Evolutionary conservation across 306 rosid genomes (phyloP).

Genomic region (Crataegus laevigata): DNA sequence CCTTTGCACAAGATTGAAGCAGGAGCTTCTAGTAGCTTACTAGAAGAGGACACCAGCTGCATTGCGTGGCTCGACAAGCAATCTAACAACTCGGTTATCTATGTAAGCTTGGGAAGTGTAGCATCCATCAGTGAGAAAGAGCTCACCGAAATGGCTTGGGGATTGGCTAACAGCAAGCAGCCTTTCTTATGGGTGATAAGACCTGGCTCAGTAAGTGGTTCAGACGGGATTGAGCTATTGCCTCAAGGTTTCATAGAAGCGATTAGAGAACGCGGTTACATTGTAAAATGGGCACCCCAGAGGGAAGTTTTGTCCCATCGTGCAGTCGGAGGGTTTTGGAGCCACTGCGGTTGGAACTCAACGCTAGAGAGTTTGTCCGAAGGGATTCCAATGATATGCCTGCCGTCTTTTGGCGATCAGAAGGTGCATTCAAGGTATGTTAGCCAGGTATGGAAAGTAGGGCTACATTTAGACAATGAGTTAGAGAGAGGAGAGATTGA

Average conservation of each 20-base stretch:
- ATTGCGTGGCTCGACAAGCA: conserved; percentile 26
- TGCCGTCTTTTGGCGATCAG: no score
- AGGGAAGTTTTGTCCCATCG: no score
- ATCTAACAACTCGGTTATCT: conserved; percentile 10
- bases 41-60: conserved; percentile 2
- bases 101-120: conserved; percentile 47
- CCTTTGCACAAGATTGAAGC: conserved; percentile 18
- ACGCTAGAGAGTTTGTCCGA: no score
- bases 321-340: no score
- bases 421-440: no score
- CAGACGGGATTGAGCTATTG: conserved; percentile 43
- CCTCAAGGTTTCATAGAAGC: conserved; percentile 36
- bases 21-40: no score
- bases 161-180: conserved; percentile 28
- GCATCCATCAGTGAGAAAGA: conserved; percentile 33
- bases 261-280: not conserved
- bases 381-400: no score
- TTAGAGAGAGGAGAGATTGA: no score
- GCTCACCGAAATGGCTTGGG: conserved; percentile 37
- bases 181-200: conserved; percentile 56
- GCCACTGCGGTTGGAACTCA: no score
- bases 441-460: no score
- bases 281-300: no score
- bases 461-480: no score
- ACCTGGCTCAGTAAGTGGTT: conserved; percentile 37